Evolutionary conservation across 2,329 filamentous ascomycete genomes (phyloP).

Genomic region (Aureobasidium sp.): DNA sequence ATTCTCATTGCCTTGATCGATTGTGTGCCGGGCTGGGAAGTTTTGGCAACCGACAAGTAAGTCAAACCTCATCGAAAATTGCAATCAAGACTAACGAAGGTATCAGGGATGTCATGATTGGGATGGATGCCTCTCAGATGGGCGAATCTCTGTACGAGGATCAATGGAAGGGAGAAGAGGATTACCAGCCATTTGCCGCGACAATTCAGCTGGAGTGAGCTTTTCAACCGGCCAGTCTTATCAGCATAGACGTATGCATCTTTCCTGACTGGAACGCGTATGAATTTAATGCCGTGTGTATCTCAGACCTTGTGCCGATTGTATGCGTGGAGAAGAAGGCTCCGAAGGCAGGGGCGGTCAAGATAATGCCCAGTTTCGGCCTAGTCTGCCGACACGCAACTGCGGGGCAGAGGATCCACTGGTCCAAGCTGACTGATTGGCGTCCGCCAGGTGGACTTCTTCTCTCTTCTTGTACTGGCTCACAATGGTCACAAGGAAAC

Average conservation of each 20-base stretch:
- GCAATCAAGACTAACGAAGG: neutral
- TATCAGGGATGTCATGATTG: constrained; percentile 37
- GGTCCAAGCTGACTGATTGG: neutral
- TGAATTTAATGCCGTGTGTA: too few species aligned
- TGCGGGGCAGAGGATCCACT: neutral
- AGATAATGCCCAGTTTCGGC: neutral
- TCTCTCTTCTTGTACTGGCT: neutral
- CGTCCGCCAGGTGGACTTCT: neutral
- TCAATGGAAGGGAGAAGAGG: constrained; percentile 27
- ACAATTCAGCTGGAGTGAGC: constrained; percentile 1
- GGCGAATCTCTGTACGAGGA: constrained; percentile 38
- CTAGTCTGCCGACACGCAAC: neutral
- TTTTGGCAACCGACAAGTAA: constrained; percentile 44
- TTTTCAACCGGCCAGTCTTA: neutral
- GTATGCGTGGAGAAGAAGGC: neutral
- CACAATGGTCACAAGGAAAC: neutral
- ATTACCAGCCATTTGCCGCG: constrained; percentile 24
- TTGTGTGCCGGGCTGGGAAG: constrained; percentile 44
- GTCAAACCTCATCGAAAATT: constrained; percentile 17
- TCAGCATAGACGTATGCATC: neutral
- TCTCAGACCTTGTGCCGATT: neutral
- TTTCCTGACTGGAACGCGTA: neutral
- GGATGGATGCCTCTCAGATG: constrained; percentile 42
- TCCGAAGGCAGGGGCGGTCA: neutral
- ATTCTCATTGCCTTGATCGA: constrained; percentile 43